These are phyloP conservation scores for Phyllostachys edulis DNA, from an alignment of 176 grass and related monocot species.

Conservation along the genomic window DNA sequence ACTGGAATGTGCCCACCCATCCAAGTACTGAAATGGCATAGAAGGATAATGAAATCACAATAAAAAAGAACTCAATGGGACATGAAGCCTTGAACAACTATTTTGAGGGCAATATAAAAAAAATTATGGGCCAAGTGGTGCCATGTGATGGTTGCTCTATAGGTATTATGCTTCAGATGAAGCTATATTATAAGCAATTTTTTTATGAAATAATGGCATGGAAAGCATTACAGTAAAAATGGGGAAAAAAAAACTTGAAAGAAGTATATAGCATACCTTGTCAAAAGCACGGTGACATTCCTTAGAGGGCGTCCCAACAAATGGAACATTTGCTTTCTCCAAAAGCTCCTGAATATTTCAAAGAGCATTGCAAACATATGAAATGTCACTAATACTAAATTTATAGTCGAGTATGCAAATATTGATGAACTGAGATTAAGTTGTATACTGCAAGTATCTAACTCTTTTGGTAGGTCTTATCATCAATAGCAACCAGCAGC, in stretches of 20 bases:
- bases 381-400: background rate
- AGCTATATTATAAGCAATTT: background rate
- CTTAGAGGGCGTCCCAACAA: constrained; percentile 67
- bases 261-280: constrained; percentile 54
- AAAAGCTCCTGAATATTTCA: constrained; percentile 61
- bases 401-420: background rate
- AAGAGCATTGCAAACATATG: constrained; percentile 4
- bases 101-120: background rate
- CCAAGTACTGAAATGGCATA: background rate
- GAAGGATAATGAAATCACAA: background rate
- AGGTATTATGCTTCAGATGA: background rate
- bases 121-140: background rate
- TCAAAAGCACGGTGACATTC: constrained; percentile 70
- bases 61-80: background rate
- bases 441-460: background rate
- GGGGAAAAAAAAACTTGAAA: background rate
- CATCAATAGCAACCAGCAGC: background rate
- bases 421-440: background rate
- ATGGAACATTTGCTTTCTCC: constrained; percentile 86
- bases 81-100: background rate
- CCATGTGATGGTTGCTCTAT: background rate
- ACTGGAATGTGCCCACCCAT: background rate
- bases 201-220: background rate
- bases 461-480: background rate
- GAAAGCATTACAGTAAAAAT: background rate